Evolutionary conservation across 768 basidiomycete genomes (phyloP).

Genomic region (Calocera cornea): DNA sequence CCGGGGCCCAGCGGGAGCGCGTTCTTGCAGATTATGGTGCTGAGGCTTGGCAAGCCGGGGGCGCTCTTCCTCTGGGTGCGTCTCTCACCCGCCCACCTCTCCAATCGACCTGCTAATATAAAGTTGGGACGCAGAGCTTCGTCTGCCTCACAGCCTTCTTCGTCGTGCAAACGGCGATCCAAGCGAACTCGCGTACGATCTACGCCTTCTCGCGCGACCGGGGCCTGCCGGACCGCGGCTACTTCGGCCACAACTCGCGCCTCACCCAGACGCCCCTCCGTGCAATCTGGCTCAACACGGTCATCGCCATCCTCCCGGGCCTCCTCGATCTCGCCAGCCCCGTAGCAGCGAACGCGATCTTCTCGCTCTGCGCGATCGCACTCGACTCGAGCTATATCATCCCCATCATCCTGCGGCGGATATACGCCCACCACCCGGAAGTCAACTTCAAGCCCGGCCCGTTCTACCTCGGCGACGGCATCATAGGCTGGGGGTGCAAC

Average conservation of each 20-base stretch:
- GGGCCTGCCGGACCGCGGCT: constrained; percentile 64
- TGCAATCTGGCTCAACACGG: constrained; percentile 59
- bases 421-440: constrained; percentile 60
- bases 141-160: constrained; percentile 82
- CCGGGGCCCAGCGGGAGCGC: constrained; percentile 35
- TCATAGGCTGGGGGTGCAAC: constrained; percentile 49
- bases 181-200: constrained; percentile 68
- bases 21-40: constrained; percentile 47
- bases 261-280: constrained; percentile 61
- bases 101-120: background rate
- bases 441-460: constrained; percentile 76
- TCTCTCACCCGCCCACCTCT: constrained; percentile 1
- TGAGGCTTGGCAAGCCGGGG: constrained; percentile 63
- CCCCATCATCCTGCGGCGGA: constrained; percentile 60
- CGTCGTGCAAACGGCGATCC: constrained; percentile 59
- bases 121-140: constrained; percentile 32
- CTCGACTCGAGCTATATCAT: constrained; percentile 66
- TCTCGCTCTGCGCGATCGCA: constrained; percentile 64
- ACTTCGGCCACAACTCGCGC: constrained; percentile 53
- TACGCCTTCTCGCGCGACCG: constrained; percentile 77
- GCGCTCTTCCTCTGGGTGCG: constrained; percentile 65
- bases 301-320: constrained; percentile 42
- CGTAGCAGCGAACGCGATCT: constrained; percentile 65
- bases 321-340: constrained; percentile 65
- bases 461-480: constrained; percentile 66